A percentile compares a stretch with the other conserved stretches of the same genome.
phyloP scores from a whole-genome alignment of 2,329 filamentous ascomycete species.

The Tympanopsis confertula region DNA sequence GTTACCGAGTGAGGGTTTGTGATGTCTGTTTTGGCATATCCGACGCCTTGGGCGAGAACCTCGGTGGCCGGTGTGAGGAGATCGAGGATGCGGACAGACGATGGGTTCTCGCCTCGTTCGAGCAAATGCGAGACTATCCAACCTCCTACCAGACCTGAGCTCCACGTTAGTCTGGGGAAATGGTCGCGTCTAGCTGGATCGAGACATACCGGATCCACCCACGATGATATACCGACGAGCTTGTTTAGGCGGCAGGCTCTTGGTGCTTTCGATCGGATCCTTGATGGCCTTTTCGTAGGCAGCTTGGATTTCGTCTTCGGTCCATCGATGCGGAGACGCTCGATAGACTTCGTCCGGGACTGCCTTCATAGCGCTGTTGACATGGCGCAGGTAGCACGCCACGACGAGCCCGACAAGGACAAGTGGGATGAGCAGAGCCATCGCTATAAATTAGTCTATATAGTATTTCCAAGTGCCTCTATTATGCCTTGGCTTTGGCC shows the following conservation, averaged over 20 bases:
- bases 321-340: constrained; percentile 21
- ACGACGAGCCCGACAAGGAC: constrained; percentile 7
- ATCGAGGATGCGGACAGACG: constrained; percentile 41
- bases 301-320: constrained; percentile 17
- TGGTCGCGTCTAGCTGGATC: not conserved
- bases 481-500: too few species aligned
- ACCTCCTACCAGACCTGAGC: constrained; percentile 38
- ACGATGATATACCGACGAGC: constrained; percentile 31
- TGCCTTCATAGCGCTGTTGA: constrained; percentile 21
- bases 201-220: constrained; percentile 29
- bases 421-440: too few species aligned
- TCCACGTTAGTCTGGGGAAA: not conserved
- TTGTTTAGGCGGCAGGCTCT: constrained; percentile 23
- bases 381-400: constrained; percentile 18
- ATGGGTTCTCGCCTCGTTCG: constrained; percentile 34
- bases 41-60: constrained; percentile 28
- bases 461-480: too few species aligned
- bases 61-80: constrained; percentile 27
- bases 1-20: constrained; percentile 27
- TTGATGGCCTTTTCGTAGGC: constrained; percentile 20
- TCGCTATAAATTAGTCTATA: too few species aligned
- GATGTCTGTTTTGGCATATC: constrained; percentile 36
- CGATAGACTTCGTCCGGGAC: constrained; percentile 22
- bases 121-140: constrained; percentile 41
- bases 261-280: constrained; percentile 23